Evolutionary conservation across 2,329 filamentous ascomycete genomes (phyloP), one percentile per base, ranked within the genome.

Genomic region (Fusarium pseudocircinatum): DNA sequence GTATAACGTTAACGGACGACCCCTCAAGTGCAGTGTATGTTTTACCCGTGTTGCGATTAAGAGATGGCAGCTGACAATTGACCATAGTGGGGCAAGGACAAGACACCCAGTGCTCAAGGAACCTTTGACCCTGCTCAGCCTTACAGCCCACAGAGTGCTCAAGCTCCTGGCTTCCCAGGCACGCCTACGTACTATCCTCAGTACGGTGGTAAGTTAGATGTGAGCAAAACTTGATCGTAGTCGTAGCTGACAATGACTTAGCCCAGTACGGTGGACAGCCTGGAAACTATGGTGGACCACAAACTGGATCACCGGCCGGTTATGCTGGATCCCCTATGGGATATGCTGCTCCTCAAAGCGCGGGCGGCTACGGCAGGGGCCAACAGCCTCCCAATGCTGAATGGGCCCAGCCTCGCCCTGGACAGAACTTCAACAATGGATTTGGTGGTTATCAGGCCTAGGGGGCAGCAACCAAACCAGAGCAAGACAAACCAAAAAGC

Each of bases 11-110:
- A 98, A 99, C 79, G 96, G 96, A 59, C 92, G 96, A 75, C 96
- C 96, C 60, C 85, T 99, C 77, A 99, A 99, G 89, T 99, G 96
- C 89, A 98, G 96, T 84, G 96, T 98, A 93, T 86, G 96, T 92
- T 69, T 32, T 58, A 42, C 20, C 26, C 30, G 46, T 47, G n/a
- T 24, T 53, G 12, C 28, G 13, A 49, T 40, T 44, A 8, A 16
- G 16, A 40, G 67, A 57, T 54, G 44, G n/a, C 60, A 68, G 53
- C 69, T 74, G 67, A 66, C 66, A 75, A 69, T 32, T 75, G 26
- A 70, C 75, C 77, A 43, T 80, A 98, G 96, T 99, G 96, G 96
- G 96, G 96, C 82, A 99, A 99, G 86, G 96, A 99, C 84, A 97
- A 97, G 85, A 95, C 95, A 60, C 94, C 96, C 34, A 95, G 91